phyloP scores from a whole-genome alignment of 2,329 filamentous ascomycete genomes.

The Acephala macrosclerotiorum region DNA sequence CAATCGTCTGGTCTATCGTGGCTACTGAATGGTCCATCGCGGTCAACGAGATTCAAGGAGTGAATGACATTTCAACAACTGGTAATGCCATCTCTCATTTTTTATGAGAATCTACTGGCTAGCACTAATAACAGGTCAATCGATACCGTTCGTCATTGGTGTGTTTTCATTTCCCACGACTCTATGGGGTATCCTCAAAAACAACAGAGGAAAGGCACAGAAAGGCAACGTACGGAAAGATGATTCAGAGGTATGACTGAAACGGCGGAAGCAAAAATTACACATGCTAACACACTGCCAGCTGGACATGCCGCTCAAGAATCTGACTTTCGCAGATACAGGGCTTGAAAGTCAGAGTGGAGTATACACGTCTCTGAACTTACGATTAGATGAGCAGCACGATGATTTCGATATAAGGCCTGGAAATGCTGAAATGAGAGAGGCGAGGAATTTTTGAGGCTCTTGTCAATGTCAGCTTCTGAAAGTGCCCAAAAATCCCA shows the following conservation, averaged over 20 bases:
- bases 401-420: neutral
- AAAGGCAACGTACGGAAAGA: neutral
- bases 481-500: neutral
- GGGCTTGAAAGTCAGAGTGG: neutral
- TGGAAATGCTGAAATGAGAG: neutral
- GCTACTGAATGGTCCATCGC: neutral
- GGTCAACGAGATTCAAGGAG: constrained; percentile 1
- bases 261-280: neutral
- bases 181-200: neutral
- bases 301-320: neutral
- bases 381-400: neutral
- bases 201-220: neutral
- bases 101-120: neutral
- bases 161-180: constrained; percentile 1
- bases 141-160: neutral
- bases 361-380: neutral
- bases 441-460: neutral
- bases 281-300: neutral
- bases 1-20: neutral
- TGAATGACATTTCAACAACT: neutral
- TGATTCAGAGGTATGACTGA: neutral
- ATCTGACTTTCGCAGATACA: neutral
- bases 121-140: neutral
- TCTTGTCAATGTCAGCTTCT: neutral
- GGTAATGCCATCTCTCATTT: neutral